Percentiles rank a stretch among this genome's conserved stretches.
Evolutionary conservation across 257 asterid genomes (phyloP).

Genomic region (Plantago major): DNA sequence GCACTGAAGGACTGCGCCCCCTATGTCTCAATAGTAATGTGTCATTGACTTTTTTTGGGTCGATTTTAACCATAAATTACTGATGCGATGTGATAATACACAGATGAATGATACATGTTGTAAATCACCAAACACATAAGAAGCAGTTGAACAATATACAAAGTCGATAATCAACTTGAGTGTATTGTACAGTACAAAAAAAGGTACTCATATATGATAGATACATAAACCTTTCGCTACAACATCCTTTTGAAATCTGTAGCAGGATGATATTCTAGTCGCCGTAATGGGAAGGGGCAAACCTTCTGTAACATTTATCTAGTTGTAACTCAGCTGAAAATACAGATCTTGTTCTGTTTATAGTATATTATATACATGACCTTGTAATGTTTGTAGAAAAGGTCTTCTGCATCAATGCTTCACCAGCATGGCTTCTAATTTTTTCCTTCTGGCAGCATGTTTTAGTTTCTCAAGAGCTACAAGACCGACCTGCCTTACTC

Average conservation of each 20-base stretch:
- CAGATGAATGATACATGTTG: too few relatives aligned
- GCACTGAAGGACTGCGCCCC: too few relatives aligned
- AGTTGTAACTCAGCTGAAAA: conserved; percentile 1
- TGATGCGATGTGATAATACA: too few relatives aligned
- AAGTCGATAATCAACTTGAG: not conserved
- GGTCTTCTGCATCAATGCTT: conserved; percentile 32
- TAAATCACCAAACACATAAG: too few relatives aligned
- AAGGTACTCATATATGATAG: not conserved
- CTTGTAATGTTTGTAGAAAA: conserved; percentile 7
- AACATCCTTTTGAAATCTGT: conserved; percentile 8
- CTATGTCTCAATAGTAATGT: too few relatives aligned
- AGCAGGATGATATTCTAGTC: conserved; percentile 9
- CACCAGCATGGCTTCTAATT: conserved; percentile 70
- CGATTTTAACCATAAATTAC: too few relatives aligned
- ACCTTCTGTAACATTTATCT: conserved; percentile 9
- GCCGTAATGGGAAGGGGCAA: conserved; percentile 13
- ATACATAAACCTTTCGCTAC: conserved; percentile 4
- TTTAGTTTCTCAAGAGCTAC: conserved; percentile 92
- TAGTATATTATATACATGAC: conserved; percentile 28
- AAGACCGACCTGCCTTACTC: conserved; percentile 96
- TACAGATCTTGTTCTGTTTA: conserved; percentile 26
- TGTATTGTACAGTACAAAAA: conserved; percentile 9
- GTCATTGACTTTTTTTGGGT: too few relatives aligned
- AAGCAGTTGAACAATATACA: not conserved
- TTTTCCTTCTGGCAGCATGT: conserved; percentile 72